A percentile compares a stretch with the other conserved stretches of the same genome.
Conservation (phyloP, 345 rosid genomes). For the Turritis glabra region DNA sequence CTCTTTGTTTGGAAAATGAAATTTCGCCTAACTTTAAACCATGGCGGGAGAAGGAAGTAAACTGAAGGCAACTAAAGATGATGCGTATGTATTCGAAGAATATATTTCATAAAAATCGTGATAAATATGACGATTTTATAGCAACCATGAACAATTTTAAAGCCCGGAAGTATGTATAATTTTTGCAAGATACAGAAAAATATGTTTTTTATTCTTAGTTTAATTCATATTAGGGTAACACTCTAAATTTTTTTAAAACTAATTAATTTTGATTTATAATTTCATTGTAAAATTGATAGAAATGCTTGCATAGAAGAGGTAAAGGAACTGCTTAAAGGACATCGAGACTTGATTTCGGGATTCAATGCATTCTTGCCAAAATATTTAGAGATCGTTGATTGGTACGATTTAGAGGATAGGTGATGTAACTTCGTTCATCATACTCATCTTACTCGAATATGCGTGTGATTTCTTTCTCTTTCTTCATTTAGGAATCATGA, state of each 20-base stretch:
- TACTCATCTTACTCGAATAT: background rate
- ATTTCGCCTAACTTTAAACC: constrained; percentile 4
- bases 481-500: background rate
- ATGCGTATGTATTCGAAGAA: background rate
- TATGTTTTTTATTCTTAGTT: background rate
- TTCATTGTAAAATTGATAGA: background rate
- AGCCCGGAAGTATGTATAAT: background rate
- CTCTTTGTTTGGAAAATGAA: background rate
- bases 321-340: background rate
- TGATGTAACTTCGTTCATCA: background rate
- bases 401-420: background rate
- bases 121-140: background rate
- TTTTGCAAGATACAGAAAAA: background rate
- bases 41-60: constrained; percentile 15
- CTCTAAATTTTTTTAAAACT: background rate
- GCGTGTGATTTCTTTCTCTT: background rate
- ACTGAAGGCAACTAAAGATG: background rate
- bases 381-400: background rate
- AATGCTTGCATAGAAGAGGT: background rate
- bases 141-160: background rate
- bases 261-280: background rate
- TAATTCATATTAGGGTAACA: background rate
- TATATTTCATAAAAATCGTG: background rate
- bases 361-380: constrained; percentile 14
- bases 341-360: background rate